Conservation (phyloP, 1,284 basidiomycete species). For the Heterobasidion irregulare region DNA sequence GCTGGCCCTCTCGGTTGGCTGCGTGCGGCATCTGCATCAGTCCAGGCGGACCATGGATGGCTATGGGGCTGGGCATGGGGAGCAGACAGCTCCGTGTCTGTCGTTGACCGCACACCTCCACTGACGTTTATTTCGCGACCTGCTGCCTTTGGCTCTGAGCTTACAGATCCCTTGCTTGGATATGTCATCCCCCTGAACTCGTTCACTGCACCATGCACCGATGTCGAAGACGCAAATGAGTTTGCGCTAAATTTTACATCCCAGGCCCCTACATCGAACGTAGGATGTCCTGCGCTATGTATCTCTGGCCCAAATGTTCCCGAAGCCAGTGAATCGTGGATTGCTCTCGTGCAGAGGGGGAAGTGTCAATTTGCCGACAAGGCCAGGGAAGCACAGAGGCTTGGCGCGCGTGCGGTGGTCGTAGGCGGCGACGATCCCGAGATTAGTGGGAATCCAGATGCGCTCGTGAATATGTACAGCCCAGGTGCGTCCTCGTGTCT, state of each 20-base stretch:
- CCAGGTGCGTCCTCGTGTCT: conserved; percentile 44
- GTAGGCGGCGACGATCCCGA: conserved; percentile 75
- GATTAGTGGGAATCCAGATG: conserved; percentile 60
- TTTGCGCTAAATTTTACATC: conserved; percentile 15
- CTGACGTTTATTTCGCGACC: conserved; percentile 55
- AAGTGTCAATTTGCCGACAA: conserved; percentile 86
- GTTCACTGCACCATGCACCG: conserved; percentile 50
- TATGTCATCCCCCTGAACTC: conserved; percentile 73
- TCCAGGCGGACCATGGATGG: conserved; percentile 24
- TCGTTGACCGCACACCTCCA: conserved; percentile 63
- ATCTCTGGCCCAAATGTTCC: conserved; percentile 41
- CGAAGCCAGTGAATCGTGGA: conserved; percentile 61
- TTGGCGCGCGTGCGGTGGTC: conserved; percentile 84
- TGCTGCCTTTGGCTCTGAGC: conserved; percentile 70
- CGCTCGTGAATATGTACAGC: conserved; percentile 87
- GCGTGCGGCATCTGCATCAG: conserved; percentile 14
- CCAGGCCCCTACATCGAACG: conserved; percentile 26
- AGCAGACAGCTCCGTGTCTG: conserved; percentile 68
- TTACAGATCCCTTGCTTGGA: conserved; percentile 59
- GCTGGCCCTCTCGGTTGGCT: conserved; percentile 20
- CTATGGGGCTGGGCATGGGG: conserved; percentile 52
- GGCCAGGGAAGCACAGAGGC: conserved; percentile 69
- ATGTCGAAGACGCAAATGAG: background rate
- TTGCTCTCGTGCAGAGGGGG: conserved; percentile 82
- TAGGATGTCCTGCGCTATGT: conserved; percentile 62